Base-by-base conservation (phyloP, 345 rosid species). In the Acer campestre region DNA sequence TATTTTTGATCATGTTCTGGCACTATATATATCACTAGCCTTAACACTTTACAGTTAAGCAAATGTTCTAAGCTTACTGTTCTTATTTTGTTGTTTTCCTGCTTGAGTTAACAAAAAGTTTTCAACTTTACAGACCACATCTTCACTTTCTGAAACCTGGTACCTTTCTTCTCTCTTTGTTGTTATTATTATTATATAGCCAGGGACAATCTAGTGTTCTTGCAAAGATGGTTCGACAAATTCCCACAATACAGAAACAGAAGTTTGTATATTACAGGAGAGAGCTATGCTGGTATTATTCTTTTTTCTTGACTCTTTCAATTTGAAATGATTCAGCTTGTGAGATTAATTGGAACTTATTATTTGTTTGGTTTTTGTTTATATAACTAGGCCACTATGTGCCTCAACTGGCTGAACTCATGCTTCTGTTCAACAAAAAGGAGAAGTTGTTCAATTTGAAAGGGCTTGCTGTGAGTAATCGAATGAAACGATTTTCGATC, bases 181-280 rank as follows among this genome's bases (percentile, higher is more conserved):
- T 80, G 75, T 70, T 68, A 61, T 76, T 82, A 38, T 83, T 35
- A 35, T 70, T 68, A 61, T 76, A 38, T 83, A 96, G 99, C 99
- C 49, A 89, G 84, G 86, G 98, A 94, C 90, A 96, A 94, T 81
- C 88, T 96, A 83, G 87, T 88, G 75, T 96, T 94, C 93, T 87
- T 96, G 90, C 85, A 88, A 84, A 86, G 86, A 79, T 96, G 99
- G 99, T 86, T 96, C 70, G 79, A 82, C 78, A 96, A 89, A 75
- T 94, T 94, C 85, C 93, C 98, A 61, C 94, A 94, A 7, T 96
- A 92, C 91, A 92, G 77, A 78, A 94, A 92, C 87, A 87, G 98
- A 83, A 92, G 94, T 84, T 84, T 96, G 82, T 96, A 82, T 89
- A 87, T 96, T 55, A 84, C 97, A 18, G 99, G 99, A 80, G 98